A percentile compares a stretch with the other conserved stretches of the same genome.
phyloP scores from a whole-genome alignment of 1,284 basidiomycete species.

The Mycosarcoma mackinlayi region DNA sequence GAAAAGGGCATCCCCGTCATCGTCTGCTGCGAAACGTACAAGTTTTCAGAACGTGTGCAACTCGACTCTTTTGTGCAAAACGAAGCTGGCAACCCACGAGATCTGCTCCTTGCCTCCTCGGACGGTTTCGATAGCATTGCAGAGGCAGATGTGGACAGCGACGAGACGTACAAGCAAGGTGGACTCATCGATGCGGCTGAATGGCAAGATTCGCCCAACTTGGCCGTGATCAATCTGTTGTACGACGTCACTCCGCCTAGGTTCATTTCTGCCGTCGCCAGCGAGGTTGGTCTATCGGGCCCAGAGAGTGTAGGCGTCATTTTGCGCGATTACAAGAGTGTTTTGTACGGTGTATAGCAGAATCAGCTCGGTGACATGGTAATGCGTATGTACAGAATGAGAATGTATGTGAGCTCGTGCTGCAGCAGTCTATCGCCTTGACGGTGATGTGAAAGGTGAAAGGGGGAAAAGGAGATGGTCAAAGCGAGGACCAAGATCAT shows the following conservation, averaged over 20 bases:
- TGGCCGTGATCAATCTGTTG: constrained; percentile 62
- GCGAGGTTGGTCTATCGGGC: constrained; percentile 64
- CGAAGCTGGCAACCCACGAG: constrained; percentile 74
- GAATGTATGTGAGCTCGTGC: no score
- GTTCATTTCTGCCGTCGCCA: constrained; percentile 64
- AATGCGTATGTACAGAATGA: not conserved
- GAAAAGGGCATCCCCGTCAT: constrained; percentile 89
- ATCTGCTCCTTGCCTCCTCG: constrained; percentile 38
- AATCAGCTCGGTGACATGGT: not conserved
- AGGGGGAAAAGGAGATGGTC: no score
- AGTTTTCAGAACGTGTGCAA: constrained; percentile 92
- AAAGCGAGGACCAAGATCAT: no score
- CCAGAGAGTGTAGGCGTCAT: constrained; percentile 67
- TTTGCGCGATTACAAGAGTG: constrained; percentile 67
- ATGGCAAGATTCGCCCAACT: constrained; percentile 39
- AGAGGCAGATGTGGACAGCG: not conserved
- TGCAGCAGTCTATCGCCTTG: no score
- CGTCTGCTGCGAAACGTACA: constrained; percentile 98
- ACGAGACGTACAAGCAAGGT: not conserved
- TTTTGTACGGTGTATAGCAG: constrained; percentile 55
- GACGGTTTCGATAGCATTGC: constrained; percentile 19
- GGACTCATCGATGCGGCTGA: constrained; percentile 46
- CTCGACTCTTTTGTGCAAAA: constrained; percentile 96
- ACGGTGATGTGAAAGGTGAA: no score
- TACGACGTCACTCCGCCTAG: constrained; percentile 67